Percentiles rank a stretch among this genome's conserved stretches.
These are phyloP conservation scores for Penicillium frequentans DNA, from an alignment of 2,329 filamentous ascomycete species.

Conservation along the genomic window DNA sequence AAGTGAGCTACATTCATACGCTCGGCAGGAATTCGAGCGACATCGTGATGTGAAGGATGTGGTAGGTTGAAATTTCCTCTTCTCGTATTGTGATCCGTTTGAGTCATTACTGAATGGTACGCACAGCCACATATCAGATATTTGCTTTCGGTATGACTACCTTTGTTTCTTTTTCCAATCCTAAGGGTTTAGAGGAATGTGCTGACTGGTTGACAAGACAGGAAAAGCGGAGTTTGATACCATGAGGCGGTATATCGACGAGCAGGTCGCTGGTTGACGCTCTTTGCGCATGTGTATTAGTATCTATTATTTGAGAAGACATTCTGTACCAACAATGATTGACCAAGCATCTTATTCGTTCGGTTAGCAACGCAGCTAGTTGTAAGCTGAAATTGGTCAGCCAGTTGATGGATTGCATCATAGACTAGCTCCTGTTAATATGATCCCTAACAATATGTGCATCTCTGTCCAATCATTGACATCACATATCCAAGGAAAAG, in stretches of 20 bases:
- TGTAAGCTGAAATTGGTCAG: not conserved
- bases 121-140: conserved; percentile 46
- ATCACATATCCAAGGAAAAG: not conserved
- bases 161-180: not conserved
- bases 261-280: conserved; percentile 35
- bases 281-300: not conserved
- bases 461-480: not conserved
- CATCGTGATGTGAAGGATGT: conserved; percentile 45
- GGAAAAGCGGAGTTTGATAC: conserved; percentile 49
- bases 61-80: conserved; percentile 25
- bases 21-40: conserved; percentile 45
- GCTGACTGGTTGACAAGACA: conserved; percentile 28
- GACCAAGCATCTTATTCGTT: not conserved
- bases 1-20: conserved; percentile 43
- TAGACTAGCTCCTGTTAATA: not conserved
- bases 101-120: not conserved
- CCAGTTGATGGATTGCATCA: not conserved
- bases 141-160: conserved; percentile 39
- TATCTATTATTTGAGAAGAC: not conserved
- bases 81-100: not conserved
- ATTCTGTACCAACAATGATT: not conserved
- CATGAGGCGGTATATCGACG: conserved; percentile 49
- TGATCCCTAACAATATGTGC: not conserved
- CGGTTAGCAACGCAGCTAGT: not conserved
- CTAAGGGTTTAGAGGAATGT: too few relatives aligned